These are phyloP conservation scores for Pseudopediastrum boryanum DNA, from an alignment of 139 green algal species.

Conservation along the genomic window DNA sequence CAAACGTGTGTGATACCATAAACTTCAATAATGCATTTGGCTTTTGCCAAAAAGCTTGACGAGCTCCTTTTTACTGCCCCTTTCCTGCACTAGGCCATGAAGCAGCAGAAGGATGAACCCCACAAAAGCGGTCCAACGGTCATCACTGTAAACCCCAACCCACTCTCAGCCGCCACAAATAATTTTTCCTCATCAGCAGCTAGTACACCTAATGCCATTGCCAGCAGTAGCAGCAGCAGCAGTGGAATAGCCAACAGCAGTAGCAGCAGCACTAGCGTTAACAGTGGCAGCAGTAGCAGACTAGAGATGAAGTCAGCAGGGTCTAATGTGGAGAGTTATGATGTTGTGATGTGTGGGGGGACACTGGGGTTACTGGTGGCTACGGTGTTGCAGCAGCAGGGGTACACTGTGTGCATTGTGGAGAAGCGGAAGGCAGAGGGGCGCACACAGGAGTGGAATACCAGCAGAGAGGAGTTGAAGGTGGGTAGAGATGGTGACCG, in stretches of 20 bases:
- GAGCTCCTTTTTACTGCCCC: no score
- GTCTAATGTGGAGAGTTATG: slow-evolving; percentile 36
- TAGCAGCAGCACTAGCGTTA: not conserved
- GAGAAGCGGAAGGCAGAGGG: slow-evolving; percentile 65
- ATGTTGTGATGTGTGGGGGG: slow-evolving; percentile 86
- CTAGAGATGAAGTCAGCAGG: not conserved
- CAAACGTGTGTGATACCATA: no score
- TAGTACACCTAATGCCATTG: no score
- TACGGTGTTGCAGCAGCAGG: slow-evolving; percentile 69
- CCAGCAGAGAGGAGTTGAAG: slow-evolving; percentile 70
- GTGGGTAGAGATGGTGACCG: no score
- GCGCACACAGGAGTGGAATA: slow-evolving; percentile 80
- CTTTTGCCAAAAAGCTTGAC: no score
- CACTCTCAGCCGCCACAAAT: no score
- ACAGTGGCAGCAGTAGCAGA: slow-evolving; percentile 15
- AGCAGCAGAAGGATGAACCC: slow-evolving; percentile 47
- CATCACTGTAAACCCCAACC: slow-evolving; percentile 14
- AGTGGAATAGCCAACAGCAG: not conserved
- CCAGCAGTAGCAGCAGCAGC: not conserved
- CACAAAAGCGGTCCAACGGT: slow-evolving; percentile 50
- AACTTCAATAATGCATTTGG: no score
- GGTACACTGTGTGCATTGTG: slow-evolving; percentile 62
- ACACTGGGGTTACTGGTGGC: slow-evolving; percentile 89
- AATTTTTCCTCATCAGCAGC: no score
- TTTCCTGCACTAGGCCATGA: slow-evolving; percentile 31